Percentiles rank a stretch among this genome's conserved stretches.
These are phyloP conservation scores for Stemphylium beticola DNA, from an alignment of 2,329 filamentous ascomycete species.

Conservation along the genomic window DNA sequence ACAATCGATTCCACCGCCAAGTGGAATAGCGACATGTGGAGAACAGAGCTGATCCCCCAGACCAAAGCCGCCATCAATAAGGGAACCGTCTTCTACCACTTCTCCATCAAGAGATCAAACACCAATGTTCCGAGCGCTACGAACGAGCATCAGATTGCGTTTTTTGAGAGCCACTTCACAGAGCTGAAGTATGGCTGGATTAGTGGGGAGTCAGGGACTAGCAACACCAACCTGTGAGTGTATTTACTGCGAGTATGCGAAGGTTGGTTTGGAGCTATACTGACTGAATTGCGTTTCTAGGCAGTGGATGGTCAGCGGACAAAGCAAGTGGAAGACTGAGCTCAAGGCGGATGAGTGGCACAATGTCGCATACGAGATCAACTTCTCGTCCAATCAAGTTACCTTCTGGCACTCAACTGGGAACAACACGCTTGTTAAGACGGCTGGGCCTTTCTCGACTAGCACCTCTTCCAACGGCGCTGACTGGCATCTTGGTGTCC, in stretches of 20 bases:
- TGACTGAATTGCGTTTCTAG: background rate
- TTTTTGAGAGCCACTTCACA: slow-evolving; percentile 74
- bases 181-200: slow-evolving; percentile 74
- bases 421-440: slow-evolving; percentile 61
- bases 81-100: slow-evolving; percentile 76
- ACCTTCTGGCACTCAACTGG: slow-evolving; percentile 75
- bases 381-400: slow-evolving; percentile 68
- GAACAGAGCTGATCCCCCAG: slow-evolving; percentile 76
- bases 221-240: slow-evolving; percentile 57
- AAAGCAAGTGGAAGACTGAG: slow-evolving; percentile 67
- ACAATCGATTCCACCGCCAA: slow-evolving; percentile 68
- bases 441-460: slow-evolving; percentile 65
- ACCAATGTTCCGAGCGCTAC: slow-evolving; percentile 66
- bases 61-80: slow-evolving; percentile 68
- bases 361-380: slow-evolving; percentile 76
- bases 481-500: slow-evolving; percentile 75
- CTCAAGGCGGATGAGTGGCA: slow-evolving; percentile 72
- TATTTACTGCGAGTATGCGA: too few species aligned
- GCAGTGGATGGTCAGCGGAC: slow-evolving; percentile 68
- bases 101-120: slow-evolving; percentile 66
- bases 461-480: slow-evolving; percentile 69
- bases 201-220: slow-evolving; percentile 55
- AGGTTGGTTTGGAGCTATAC: too few species aligned
- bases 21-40: slow-evolving; percentile 78
- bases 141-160: slow-evolving; percentile 71